phyloP scores from a whole-genome alignment of 2,329 filamentous ascomycete genomes.

The Acrodontium crateriforme region DNA sequence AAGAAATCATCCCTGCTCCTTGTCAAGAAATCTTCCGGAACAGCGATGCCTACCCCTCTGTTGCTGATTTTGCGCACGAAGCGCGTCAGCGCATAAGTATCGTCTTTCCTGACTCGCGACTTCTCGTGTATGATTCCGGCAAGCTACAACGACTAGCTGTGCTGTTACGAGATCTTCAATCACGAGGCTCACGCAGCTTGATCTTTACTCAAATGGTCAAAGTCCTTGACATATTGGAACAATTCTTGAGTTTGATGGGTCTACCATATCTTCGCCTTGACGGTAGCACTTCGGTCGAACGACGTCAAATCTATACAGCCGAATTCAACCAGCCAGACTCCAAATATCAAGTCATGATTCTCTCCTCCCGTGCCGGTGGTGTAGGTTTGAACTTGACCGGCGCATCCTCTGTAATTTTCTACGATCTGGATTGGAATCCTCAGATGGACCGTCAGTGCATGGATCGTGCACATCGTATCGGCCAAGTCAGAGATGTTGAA shows the following conservation, averaged over 20 bases:
- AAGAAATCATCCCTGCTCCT: slow-evolving; percentile 11
- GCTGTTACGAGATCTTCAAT: slow-evolving; percentile 72
- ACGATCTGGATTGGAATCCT: slow-evolving; percentile 98
- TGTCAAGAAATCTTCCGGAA: slow-evolving; percentile 15
- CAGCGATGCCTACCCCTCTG: slow-evolving; percentile 22
- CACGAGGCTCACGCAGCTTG: slow-evolving; percentile 79
- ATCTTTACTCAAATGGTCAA: slow-evolving; percentile 99
- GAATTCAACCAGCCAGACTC: slow-evolving; percentile 83
- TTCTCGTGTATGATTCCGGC: slow-evolving; percentile 96
- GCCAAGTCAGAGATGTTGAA: slow-evolving; percentile 92
- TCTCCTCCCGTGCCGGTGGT: slow-evolving; percentile 87
- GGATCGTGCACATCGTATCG: slow-evolving; percentile 91
- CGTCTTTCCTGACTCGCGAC: slow-evolving; percentile 87
- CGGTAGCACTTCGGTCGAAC: slow-evolving; percentile 90
- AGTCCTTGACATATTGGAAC: slow-evolving; percentile 91
- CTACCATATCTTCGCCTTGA: slow-evolving; percentile 94
- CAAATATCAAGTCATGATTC: slow-evolving; percentile 85
- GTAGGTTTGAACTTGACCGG: slow-evolving; percentile 94
- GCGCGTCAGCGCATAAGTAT: slow-evolving; percentile 85
- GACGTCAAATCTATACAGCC: slow-evolving; percentile 87
- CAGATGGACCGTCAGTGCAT: slow-evolving; percentile 99
- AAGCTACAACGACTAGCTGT: slow-evolving; percentile 85
- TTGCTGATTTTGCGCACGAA: slow-evolving; percentile 80
- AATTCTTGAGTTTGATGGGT: slow-evolving; percentile 94
- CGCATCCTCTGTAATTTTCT: slow-evolving; percentile 96